Evolutionary conservation across 1,284 basidiomycete species (phyloP), one percentile per base, ranked within the genome.

Genomic region (Tylopilus sp.): DNA sequence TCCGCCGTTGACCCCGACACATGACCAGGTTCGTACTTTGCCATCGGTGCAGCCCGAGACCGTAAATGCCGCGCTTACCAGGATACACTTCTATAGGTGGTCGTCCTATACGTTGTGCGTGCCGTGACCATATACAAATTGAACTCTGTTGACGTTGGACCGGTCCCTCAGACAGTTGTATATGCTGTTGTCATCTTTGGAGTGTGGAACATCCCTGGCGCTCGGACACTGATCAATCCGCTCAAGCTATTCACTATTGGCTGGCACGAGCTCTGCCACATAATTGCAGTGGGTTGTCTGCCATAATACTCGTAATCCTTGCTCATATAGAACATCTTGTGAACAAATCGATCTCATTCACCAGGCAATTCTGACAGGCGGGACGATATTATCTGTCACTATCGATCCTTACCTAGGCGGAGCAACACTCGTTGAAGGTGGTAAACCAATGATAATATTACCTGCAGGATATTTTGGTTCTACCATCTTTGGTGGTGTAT

Each of bases 341-440:
- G 9, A 15, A 37, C 19, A 36, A 43, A 46, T 52, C 31, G 26
- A 41, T 50, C n/a, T 8, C 18, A 12, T 46, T 37, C 19, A 8
- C 41, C 10, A 87, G 88, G 88, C 84, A 19, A 77, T 91, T 53
- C 60, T 91, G 39, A 84, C 87, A 0, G 89, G 89, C 10, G 88
- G 89, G 40, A 77, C 80, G 41, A 81, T 89, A 67, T 55, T 81
- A 44, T 82, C 82, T 59, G 81, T 91, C 47, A 86, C 86, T 36
- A 91, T 91, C 49, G 89, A 91, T 67, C 88, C 88, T 18, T 80
- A 84, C 63, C 69, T 84, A n/a, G 88, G 88, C 25, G 88, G 89
- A 15, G 84, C 81, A 46, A 90, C 86, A 2, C 76, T 82, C 45
- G 84, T 90, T 25, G 79, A 85, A 60, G 89, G 86, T 25, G 88